phyloP scores from a whole-genome alignment of 2,329 filamentous ascomycete genomes.

The Colletotrichum caudatum region DNA sequence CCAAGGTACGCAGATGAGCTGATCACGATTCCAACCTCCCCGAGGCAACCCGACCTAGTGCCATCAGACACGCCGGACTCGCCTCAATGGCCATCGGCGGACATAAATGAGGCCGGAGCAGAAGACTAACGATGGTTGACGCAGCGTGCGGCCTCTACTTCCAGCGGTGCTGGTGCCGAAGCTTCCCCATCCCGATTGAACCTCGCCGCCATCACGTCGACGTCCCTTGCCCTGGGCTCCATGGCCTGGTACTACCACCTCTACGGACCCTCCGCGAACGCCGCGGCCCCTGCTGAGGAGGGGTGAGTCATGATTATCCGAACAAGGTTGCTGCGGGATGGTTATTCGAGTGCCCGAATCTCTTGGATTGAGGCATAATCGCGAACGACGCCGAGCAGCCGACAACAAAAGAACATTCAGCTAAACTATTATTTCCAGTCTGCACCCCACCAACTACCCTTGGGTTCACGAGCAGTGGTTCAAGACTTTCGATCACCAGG shows the following conservation, averaged over 20 bases:
- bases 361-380: constrained; percentile 42
- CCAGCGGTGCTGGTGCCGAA: constrained; percentile 78
- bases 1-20: constrained; percentile 75
- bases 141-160: constrained; percentile 78
- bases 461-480: constrained; percentile 94
- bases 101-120: constrained; percentile 41
- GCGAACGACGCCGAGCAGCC: constrained; percentile 22
- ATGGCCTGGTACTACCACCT: constrained; percentile 98
- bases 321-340: constrained; percentile 26
- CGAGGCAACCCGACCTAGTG: constrained; percentile 49
- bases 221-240: constrained; percentile 86
- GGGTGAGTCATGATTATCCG: constrained; percentile 77
- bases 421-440: constrained; percentile 63
- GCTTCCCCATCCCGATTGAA: constrained; percentile 83
- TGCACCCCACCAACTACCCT: constrained; percentile 91
- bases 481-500: constrained; percentile 97
- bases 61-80: constrained; percentile 34
- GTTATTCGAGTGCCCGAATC: constrained; percentile 28
- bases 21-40: constrained; percentile 51
- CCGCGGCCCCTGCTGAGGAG: constrained; percentile 95
- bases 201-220: constrained; percentile 87
- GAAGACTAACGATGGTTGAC: constrained; percentile 54
- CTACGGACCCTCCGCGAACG: constrained; percentile 88
- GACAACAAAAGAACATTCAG: constrained; percentile 24
- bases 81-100: constrained; percentile 43